Conservation (phyloP, 2,329 filamentous ascomycete species). For the Botryotinia convoluta region DNA sequence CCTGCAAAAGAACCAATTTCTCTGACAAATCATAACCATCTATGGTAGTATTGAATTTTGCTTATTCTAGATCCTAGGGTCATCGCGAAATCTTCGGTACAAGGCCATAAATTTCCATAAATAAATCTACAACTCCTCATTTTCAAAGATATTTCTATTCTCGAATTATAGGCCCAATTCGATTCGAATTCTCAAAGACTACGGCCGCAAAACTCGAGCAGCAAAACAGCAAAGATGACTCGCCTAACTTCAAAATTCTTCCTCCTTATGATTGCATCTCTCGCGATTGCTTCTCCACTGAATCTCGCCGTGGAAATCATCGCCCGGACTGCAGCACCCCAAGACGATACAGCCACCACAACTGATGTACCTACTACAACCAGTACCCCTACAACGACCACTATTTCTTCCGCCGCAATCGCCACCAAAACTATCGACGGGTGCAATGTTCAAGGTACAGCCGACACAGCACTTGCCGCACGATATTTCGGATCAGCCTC, state of each 20-base stretch:
- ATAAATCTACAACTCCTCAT: background rate
- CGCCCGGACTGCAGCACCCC: background rate
- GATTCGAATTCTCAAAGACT: background rate
- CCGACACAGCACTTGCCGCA: background rate
- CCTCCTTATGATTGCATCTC: background rate
- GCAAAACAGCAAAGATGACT: background rate
- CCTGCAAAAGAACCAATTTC: background rate
- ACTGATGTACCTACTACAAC: background rate
- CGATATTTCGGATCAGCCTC: background rate
- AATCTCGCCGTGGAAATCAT: background rate
- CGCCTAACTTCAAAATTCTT: background rate
- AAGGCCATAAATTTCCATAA: background rate
- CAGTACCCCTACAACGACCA: background rate
- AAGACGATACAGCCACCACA: background rate
- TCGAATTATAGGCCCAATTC: background rate
- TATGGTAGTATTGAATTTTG: background rate
- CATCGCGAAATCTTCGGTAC: background rate
- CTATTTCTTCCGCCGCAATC: background rate
- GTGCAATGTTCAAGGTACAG: slow-evolving; percentile 14
- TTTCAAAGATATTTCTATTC: background rate
- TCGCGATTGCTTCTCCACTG: background rate
- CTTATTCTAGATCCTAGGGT: background rate
- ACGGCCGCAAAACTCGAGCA: background rate
- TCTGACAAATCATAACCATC: slow-evolving; percentile 4
- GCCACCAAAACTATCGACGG: slow-evolving; percentile 10